These are phyloP conservation scores for Laguncularia racemosa DNA, from an alignment of 345 rosid genomes.

Conservation along the genomic window DNA sequence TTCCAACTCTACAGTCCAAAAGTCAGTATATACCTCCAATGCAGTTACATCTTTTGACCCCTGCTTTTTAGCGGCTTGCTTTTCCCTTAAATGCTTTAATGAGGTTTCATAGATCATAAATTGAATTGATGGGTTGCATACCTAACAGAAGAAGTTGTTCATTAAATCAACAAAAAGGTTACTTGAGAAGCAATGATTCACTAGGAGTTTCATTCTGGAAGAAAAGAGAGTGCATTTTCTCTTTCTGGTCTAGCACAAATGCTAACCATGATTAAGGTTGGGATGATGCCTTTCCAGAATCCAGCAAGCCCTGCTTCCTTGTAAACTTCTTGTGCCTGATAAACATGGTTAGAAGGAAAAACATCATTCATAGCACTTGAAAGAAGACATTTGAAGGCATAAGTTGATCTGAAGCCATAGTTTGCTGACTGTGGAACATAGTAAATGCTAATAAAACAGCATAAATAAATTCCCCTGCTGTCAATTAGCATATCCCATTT, in stretches of 20 bases:
- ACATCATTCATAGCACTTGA: neutral
- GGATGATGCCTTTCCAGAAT: constrained; percentile 72
- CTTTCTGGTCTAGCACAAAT: neutral
- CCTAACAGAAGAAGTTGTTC: constrained; percentile 25
- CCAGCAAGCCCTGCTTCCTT: constrained; percentile 55
- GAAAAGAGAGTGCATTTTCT: neutral
- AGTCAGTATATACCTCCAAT: constrained; percentile 33
- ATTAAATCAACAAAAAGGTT: constrained; percentile 3
- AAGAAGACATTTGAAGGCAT: neutral
- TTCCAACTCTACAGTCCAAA: neutral
- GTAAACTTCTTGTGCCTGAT: constrained; percentile 46
- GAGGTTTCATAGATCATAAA: constrained; percentile 64
- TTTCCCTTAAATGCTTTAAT: constrained; percentile 42
- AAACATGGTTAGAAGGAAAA: neutral
- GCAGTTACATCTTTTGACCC: constrained; percentile 41
- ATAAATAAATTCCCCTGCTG: too few relatives aligned
- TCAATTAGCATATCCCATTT: too few relatives aligned
- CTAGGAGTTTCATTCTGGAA: constrained; percentile 2
- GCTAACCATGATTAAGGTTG: constrained; percentile 66
- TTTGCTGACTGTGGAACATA: too few relatives aligned
- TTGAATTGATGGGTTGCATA: constrained; percentile 72
- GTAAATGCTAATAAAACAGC: too few relatives aligned
- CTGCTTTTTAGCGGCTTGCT: constrained; percentile 27
- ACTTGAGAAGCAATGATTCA: neutral
- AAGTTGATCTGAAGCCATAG: too few relatives aligned